Evolutionary conservation across 1,284 basidiomycete species (phyloP).

Genomic region (Tausonia pullulans): DNA sequence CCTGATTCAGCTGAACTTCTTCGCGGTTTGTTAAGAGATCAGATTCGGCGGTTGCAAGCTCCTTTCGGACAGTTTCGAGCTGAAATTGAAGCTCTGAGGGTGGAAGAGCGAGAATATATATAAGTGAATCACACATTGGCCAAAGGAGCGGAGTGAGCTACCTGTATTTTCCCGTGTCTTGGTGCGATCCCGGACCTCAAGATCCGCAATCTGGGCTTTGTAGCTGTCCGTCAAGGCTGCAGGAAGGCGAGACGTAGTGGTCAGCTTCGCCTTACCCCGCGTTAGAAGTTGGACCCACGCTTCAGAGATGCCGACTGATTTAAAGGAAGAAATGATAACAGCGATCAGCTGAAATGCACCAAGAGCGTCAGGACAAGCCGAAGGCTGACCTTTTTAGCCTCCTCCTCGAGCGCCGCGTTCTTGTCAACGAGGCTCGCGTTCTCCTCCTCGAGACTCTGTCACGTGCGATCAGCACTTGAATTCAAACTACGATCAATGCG

Average conservation of each 20-base stretch:
- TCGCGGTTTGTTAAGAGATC: constrained; percentile 56
- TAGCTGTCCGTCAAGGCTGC: constrained; percentile 37
- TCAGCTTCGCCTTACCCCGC: neutral
- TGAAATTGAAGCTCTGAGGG: constrained; percentile 56
- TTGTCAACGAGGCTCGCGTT: constrained; percentile 84
- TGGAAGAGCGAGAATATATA: neutral
- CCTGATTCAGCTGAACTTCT: constrained; percentile 77
- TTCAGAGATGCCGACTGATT: neutral
- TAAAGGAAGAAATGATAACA: neutral
- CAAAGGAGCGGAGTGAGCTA: constrained; percentile 19
- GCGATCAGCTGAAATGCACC: neutral
- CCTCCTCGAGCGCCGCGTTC: constrained; percentile 80
- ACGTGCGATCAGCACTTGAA: no score
- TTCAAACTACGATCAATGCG: no score
- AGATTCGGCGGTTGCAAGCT: constrained; percentile 57
- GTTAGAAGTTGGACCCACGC: neutral
- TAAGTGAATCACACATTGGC: constrained; percentile 26
- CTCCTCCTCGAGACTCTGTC: constrained; percentile 74
- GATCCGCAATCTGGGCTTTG: constrained; percentile 70
- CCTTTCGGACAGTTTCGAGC: constrained; percentile 58
- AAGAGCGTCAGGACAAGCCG: neutral
- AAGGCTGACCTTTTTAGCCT: constrained; percentile 59
- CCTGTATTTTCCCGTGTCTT: constrained; percentile 19
- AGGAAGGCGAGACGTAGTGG: neutral
- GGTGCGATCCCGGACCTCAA: constrained; percentile 44